These are phyloP conservation scores for Umbilicus rupestris DNA, from an alignment of 164 flowering plant species.

Conservation along the genomic window DNA sequence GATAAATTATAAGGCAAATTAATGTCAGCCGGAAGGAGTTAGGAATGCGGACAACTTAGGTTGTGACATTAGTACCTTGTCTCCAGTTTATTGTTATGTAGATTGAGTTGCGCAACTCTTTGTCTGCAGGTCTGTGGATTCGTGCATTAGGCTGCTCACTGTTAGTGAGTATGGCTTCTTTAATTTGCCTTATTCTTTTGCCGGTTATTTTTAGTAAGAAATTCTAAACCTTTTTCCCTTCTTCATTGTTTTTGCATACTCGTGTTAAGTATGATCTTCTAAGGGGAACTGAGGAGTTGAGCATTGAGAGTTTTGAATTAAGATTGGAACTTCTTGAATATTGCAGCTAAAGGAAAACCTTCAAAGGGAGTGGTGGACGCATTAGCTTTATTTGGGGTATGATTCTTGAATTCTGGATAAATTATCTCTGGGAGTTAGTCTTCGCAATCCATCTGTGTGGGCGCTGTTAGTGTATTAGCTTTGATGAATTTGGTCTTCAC, in stretches of 20 bases:
- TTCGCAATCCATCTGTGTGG: not conserved
- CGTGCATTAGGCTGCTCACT: slow-evolving; percentile 91
- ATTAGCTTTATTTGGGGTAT: slow-evolving; percentile 91
- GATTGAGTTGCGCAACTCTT: not conserved
- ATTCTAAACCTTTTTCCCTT: not conserved
- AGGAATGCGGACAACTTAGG: not conserved
- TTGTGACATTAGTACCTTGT: not conserved
- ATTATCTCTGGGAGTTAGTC: not conserved
- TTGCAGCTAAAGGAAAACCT: slow-evolving; percentile 88
- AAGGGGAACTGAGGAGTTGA: not conserved
- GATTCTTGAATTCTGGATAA: slow-evolving; percentile 18
- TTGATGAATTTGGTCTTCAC: slow-evolving; percentile 11
- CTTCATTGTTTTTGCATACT: not conserved
- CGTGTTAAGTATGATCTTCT: not conserved
- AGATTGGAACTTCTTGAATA: slow-evolving; percentile 8
- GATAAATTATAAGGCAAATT: no score
- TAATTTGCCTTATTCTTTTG: slow-evolving; percentile 75
- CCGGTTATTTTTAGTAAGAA: slow-evolving; percentile 80
- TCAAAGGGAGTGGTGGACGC: slow-evolving; percentile 83
- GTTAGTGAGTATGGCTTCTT: slow-evolving; percentile 96
- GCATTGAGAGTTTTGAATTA: not conserved
- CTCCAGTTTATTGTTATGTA: not conserved
- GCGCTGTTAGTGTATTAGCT: not conserved
- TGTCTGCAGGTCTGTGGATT: slow-evolving; percentile 63
- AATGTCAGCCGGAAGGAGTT: no score